Base-by-base conservation (phyloP, 2,329 filamentous ascomycete species). In the Lachnellula hyalina region DNA sequence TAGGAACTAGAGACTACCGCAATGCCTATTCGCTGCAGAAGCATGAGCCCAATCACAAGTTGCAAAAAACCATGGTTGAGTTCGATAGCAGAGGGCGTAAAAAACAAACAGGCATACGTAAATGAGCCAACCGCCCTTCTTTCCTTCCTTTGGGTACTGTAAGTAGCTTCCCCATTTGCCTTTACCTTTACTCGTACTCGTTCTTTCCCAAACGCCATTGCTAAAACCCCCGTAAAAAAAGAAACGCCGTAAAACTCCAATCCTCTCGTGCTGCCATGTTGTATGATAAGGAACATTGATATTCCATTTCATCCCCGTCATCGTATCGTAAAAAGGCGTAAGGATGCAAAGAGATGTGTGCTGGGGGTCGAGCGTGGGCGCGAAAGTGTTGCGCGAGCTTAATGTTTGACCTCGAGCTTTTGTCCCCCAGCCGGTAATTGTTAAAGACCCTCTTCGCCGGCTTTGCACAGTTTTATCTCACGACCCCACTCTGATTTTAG, bases 401-500 rank as follows among this genome's bases (percentile, higher is more conserved):
- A 52, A 42, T 25, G 47, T 51, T 49, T 55, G 32, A 51, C 54
- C 44, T 63, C 61, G 45, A 57, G 52, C 52, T 47, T 34, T 47
- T 52, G 52, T 56, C 54, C 46, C 54, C 54, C 54, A 56, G 50
- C 54, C n/a, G 35, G 40, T 52, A 54, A 48, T 40, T 71, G 69
- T 76, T 81, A 96, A 66, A 95, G 86, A 55, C 94, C 94, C 79
- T 97, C 92, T 74, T 97, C 90, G 63, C 93, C 94, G 58, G 94
- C 93, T 74, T 92, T 94, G 77, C 94, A 99, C 55, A 97, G 81
- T 75, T 92, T 96, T 73, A 97, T 96, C 73, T 96, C 93, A 64
- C 94, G 89, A 63, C 94, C 91, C 94, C 94, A 99, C 76, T 99
- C 94, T 4, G 93, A 97, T 74, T 96, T 96, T 67, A 99, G 84